Evolutionary conservation across 805 yeast genomes (phyloP).

Genomic region (Sugiyamaella boreocaroliniensis): DNA sequence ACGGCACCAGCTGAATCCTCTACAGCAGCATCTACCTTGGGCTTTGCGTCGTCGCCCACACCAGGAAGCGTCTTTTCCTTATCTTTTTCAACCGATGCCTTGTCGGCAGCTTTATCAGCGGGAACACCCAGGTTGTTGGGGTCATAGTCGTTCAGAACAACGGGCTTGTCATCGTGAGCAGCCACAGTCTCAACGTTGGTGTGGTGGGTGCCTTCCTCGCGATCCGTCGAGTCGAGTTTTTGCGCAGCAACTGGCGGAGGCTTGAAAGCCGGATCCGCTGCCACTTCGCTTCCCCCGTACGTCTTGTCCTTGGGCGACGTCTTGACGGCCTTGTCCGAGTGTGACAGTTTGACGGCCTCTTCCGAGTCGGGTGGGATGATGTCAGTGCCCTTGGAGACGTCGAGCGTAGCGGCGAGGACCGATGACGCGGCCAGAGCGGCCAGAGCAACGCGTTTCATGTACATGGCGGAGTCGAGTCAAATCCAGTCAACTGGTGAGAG

Average conservation of each 20-base stretch:
- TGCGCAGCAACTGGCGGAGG: constrained; percentile 19
- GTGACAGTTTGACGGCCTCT: constrained; percentile 21
- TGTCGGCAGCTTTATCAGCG: constrained; percentile 22
- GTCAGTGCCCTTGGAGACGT: constrained; percentile 22
- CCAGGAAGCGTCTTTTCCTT: constrained; percentile 5
- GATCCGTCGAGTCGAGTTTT: constrained; percentile 22
- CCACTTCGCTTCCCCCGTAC: constrained; percentile 12
- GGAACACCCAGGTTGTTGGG: constrained; percentile 31
- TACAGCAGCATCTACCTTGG: constrained; percentile 1
- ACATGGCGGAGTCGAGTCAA: neutral
- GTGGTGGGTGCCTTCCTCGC: constrained; percentile 12
- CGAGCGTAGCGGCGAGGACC: constrained; percentile 16
- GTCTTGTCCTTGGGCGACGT: constrained; percentile 32
- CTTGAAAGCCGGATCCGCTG: constrained; percentile 14
- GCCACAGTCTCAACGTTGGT: constrained; percentile 16
- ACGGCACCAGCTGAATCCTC: neutral
- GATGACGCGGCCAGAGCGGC: constrained; percentile 5
- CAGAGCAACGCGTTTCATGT: neutral
- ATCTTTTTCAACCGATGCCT: constrained; percentile 14
- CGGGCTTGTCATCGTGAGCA: constrained; percentile 23
- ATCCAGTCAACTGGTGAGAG: neutral
- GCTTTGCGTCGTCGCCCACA: constrained; percentile 3
- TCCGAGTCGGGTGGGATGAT: constrained; percentile 24
- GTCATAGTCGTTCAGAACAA: constrained; percentile 33
- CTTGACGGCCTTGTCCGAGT: constrained; percentile 28